phyloP scores from a whole-genome alignment of 2,329 filamentous ascomycete species.

The Diaporthe sp. region DNA sequence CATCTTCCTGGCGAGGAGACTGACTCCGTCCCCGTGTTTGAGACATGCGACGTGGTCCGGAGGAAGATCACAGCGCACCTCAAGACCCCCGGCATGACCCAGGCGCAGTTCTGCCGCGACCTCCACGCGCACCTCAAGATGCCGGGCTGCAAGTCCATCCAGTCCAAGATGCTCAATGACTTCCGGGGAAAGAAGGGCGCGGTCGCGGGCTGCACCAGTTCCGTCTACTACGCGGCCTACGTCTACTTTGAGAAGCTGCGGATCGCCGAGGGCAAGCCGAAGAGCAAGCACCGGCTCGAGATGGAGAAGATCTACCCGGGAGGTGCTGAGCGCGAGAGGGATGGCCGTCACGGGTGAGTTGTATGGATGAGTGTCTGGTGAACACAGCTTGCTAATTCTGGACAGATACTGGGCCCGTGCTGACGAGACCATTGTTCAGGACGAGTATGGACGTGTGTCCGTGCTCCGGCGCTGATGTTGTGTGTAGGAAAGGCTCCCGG shows the following conservation, averaged over 20 bases:
- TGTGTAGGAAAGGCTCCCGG: not conserved
- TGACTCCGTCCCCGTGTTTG: constrained; percentile 63
- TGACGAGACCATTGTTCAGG: not conserved
- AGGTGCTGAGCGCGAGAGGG: constrained; percentile 5
- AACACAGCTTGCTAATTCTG: not conserved
- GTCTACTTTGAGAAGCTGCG: constrained; percentile 68
- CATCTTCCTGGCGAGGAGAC: constrained; percentile 57
- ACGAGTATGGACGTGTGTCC: not conserved
- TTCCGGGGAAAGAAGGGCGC: constrained; percentile 62
- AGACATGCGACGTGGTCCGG: constrained; percentile 70
- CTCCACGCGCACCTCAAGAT: constrained; percentile 30
- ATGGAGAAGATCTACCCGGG: constrained; percentile 55
- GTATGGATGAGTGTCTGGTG: not conserved
- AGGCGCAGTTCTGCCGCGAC: constrained; percentile 65
- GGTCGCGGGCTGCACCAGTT: constrained; percentile 56
- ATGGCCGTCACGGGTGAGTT: not conserved
- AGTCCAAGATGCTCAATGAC: constrained; percentile 54
- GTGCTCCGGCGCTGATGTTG: not conserved
- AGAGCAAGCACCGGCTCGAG: constrained; percentile 60
- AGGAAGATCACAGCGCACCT: constrained; percentile 68
- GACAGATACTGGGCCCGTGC: not conserved
- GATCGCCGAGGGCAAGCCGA: constrained; percentile 61
- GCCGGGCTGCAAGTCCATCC: constrained; percentile 45
- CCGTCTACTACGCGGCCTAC: constrained; percentile 63
- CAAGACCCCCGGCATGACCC: constrained; percentile 60